These are phyloP conservation scores for Pulicaria dysenterica DNA, from an alignment of 129 eudicot genomes.

Conservation along the genomic window DNA sequence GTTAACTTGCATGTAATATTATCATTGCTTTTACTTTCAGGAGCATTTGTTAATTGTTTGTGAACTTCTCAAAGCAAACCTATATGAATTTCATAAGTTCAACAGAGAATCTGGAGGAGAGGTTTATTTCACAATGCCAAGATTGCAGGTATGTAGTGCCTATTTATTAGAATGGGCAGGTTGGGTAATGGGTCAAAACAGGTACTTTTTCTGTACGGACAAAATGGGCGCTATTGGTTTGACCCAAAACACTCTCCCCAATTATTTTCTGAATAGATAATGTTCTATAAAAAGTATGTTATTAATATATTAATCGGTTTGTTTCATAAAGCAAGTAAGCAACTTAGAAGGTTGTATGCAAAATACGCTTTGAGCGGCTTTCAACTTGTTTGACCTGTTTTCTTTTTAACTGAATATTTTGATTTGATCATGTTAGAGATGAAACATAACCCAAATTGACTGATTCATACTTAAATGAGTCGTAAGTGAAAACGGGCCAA, in stretches of 20 bases:
- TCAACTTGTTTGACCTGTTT: not conserved
- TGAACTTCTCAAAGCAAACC: constrained; percentile 96
- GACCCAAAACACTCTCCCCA: not conserved
- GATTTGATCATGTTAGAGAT: not conserved
- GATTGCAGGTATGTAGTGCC: constrained; percentile 76
- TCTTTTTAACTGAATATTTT: not conserved
- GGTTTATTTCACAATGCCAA: constrained; percentile 99
- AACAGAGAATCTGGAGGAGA: constrained; percentile 99
- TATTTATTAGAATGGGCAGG: constrained; percentile 12
- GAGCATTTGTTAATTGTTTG: constrained; percentile 95
- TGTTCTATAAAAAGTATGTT: constrained; percentile 1
- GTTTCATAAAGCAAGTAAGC: not conserved
- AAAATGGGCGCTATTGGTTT: not conserved
- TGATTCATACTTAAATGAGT: not conserved
- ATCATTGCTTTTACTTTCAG: constrained; percentile 48
- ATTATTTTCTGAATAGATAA: not conserved
- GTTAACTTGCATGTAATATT: constrained; percentile 25
- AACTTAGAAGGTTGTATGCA: constrained; percentile 10
- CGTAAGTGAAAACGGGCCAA: not conserved
- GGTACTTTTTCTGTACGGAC: not conserved
- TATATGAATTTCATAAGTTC: constrained; percentile 93
- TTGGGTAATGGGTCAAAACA: not conserved
- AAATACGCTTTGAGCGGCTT: not conserved
- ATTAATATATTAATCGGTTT: not conserved
- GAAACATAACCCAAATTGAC: not conserved